Base-by-base conservation (phyloP, 1,139 yeast genomes). In the Pichiaceae sp. region DNA sequence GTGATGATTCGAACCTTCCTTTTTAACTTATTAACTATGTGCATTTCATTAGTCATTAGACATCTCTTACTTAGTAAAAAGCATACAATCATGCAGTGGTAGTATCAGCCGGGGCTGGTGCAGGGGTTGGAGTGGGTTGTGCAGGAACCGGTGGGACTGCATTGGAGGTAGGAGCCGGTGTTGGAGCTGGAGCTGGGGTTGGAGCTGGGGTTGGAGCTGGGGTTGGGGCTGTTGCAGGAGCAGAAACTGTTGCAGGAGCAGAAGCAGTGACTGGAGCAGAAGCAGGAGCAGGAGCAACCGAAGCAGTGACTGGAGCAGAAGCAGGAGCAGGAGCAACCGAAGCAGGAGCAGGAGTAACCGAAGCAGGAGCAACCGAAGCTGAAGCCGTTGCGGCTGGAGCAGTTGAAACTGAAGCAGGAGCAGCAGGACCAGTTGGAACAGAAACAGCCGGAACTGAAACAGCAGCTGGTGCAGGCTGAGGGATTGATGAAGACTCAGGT, bases 1-100 rank as follows among this genome's bases (percentile, higher is more conserved):
- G 17, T 34, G 23, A 29, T 34, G 32, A 34, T 34, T 34, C 32
- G 36, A 34, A 33, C 29, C 23, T 36, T 27, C 27, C 35, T 34
- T 29, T 37, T 36, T 38, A 33, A 32, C 8, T 15, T 17, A 9
- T 17, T 21, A 27, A 12, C 18, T 4, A 8, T n/a, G 17, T 24
- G 25, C 19, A 34, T 29, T 25, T 6, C 31, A 32, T 26, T 30
- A 16, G 29, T 29, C 8, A 15, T 29, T 15, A 15, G 24, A 7
- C 11, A 11, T 21, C 11, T 21, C 24, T 21, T 21, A 21, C 24
- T 21, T 21, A 21, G 24, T 21, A 21, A 21, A 21, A 21, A 11
- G 24, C 24, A n/a, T 21, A 7, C 11, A 21, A 7, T 21, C 11
- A 21, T 21, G 11, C 11, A 21, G 24, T 21, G 11, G 24, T 7